Percentiles rank a stretch among this genome's conserved stretches.
Conservation (phyloP, 179 eudicot genomes). For the Spinacia oleracea region DNA sequence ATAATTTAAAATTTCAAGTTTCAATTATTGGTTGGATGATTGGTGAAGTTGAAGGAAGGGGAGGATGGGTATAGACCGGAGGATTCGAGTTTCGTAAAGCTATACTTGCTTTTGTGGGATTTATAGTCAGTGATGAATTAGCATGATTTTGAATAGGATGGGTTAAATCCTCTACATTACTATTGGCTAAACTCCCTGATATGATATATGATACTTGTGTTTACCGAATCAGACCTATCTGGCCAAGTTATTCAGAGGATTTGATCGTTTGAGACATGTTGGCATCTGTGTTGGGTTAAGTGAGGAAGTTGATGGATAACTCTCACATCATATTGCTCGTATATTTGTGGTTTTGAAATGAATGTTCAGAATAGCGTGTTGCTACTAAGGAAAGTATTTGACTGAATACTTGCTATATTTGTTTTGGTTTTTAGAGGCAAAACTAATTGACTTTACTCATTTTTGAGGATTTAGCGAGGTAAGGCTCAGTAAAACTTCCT, state of each 20-base stretch:
- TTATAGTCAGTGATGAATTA: background rate
- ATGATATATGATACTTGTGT: background rate
- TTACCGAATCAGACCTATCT: background rate
- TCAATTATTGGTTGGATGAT: background rate
- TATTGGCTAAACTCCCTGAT: background rate
- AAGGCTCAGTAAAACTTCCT: background rate
- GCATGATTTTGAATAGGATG: background rate
- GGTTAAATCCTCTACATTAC: background rate
- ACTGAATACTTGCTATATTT: background rate
- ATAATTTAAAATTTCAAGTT: background rate
- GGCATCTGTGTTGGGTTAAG: conserved; percentile 1
- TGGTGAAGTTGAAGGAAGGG: background rate
- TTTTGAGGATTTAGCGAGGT: no score
- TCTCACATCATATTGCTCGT: background rate
- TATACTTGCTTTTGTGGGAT: background rate
- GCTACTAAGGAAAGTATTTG: background rate
- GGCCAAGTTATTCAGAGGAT: background rate
- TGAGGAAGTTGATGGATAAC: background rate
- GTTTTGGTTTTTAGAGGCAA: background rate
- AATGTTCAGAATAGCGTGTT: no score
- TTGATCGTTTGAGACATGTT: background rate
- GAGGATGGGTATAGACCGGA: background rate
- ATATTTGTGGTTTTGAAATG: background rate
- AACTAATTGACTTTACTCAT: background rate
- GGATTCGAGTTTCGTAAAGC: background rate